Evolutionary conservation across 2,329 filamentous ascomycete species (phyloP).

Genomic region (Hyphodiscus sp.): DNA sequence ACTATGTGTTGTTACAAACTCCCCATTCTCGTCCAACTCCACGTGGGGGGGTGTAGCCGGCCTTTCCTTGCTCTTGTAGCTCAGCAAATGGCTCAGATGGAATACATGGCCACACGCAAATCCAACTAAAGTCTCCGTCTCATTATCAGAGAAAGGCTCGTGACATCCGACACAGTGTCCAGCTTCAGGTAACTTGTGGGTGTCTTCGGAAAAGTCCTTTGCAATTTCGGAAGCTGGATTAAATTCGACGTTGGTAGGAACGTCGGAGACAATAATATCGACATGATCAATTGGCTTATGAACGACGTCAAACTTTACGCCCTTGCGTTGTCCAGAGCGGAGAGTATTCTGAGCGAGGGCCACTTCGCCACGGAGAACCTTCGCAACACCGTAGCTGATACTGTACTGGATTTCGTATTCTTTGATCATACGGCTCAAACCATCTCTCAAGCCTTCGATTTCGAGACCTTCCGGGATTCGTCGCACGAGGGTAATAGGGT

Average conservation of each 20-base stretch:
- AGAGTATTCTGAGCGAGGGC: slow-evolving; percentile 74
- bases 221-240: slow-evolving; percentile 8
- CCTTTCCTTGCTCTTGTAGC: slow-evolving; percentile 32
- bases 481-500: slow-evolving; percentile 83
- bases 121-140: slow-evolving; percentile 67
- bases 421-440: slow-evolving; percentile 82
- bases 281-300: slow-evolving; percentile 38
- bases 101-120: slow-evolving; percentile 81
- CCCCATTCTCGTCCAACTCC: slow-evolving; percentile 40
- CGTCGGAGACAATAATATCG: slow-evolving; percentile 38
- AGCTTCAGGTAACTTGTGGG: slow-evolving; percentile 31
- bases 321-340: slow-evolving; percentile 71
- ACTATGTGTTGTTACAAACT: slow-evolving; percentile 47
- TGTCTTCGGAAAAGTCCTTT: slow-evolving; percentile 7
- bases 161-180: slow-evolving; percentile 56
- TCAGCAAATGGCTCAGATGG: slow-evolving; percentile 66
- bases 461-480: slow-evolving; percentile 90
- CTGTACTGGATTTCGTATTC: slow-evolving; percentile 94
- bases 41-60: slow-evolving; percentile 32
- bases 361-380: slow-evolving; percentile 82
- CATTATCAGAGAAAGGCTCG: slow-evolving; percentile 51
- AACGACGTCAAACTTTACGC: slow-evolving; percentile 80
- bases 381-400: slow-evolving; percentile 84
- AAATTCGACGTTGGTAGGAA: slow-evolving; percentile 22
- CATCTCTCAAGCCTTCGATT: slow-evolving; percentile 83